Evolutionary conservation across 208 protist species (phyloP), one percentile per base, ranked within the genome.

Genomic region (Lotmaria passim): DNA sequence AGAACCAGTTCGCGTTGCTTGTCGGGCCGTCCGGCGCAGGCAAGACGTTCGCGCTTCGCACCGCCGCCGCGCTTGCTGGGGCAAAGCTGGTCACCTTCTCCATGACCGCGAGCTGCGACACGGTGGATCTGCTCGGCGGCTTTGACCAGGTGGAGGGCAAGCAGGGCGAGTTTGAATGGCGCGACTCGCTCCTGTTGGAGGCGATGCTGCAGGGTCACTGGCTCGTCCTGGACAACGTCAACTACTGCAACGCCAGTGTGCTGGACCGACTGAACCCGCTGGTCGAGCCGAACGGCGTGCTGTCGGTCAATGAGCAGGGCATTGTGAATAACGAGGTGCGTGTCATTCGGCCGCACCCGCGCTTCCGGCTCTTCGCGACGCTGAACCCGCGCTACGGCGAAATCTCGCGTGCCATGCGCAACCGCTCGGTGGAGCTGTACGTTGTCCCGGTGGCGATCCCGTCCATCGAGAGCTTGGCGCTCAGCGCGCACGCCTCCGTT

Each of bases 191-290:
- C 12, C 84, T 99, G 23, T 79, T 99, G 24, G 79, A 97, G 65
- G 97, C 98, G 7, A 89, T 99, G 79, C 59, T 94, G 72, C 64
- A 78, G 30, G 99, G 99, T 15, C 63, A 98, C 73, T 99, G 99
- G 99, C 82, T 99, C 11, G 81, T 99, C 0, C 86, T 99, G 30
- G 98, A 99, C 78, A 99, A 99, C 81, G 99, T 97, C 15, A 99
- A 99, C 86, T 98, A 99, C 52, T 99, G 99, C 85, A 95, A 92
- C 38, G 90, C 98, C 7, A 99, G 99, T 24, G 99, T 99, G 28
- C 87, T 99, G 4, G 99, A 99, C 78, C 88, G 99, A 12, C 89
- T 99, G 17, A 99, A 99, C 83, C 94, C 98, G n/a, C 87, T 99
- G 14, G 90, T 99, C 0, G 99, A 99, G 84, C 96, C 95, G 19